Evolutionary conservation across 148 eudicot genomes (phyloP), one percentile per base, ranked within the genome.

Genomic region (Rhododendron molle): DNA sequence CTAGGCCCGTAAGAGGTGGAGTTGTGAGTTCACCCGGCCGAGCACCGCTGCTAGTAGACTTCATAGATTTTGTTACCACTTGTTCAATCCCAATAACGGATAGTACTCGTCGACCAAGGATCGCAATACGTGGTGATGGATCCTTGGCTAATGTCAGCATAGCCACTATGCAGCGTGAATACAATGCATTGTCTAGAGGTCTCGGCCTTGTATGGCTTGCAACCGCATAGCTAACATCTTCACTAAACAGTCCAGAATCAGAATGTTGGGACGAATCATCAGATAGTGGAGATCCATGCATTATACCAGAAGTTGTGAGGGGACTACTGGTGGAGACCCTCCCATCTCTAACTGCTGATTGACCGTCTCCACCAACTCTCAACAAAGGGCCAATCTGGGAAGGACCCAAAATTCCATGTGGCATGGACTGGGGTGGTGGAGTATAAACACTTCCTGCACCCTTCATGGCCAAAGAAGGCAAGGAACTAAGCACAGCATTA

Each of bases 181-280:
- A 97, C 56, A 95, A 88, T 71, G 88, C 88, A 87, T 85, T 94
- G 85, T 95, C 99, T 46, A 92, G 90, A 80, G 95, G 91, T 78
- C 90, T 90, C n/a, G 93, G 92, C 86, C 93, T 92, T 44, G 91
- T 89, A 89, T 91, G 93, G 83, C 89, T 94, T 36, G 91, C 80
- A 76, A 90, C 85, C 73, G 95, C 99, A 88, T 94, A 93, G 88
- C 92, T 90, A 30, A 83, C 85, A 69, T 86, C 85, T 78, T 92
- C 98, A 87, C 85, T 87, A 47, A 92, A 85, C 77, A 89, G 89
- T 83, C 96, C 99, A 81, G 99, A 92, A 89, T 96, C 98, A 69
- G 99, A 95, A 92, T 91, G 98, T 82, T 91, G 99, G 77, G 95
- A 94, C 62, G 94, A 95, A 88, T 97, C 97, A 89, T 97, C 98